Percentiles rank a stretch among this genome's conserved stretches.
Evolutionary conservation across 2,329 filamentous ascomycete genomes (phyloP).

Genomic region (Alternaria atra): DNA sequence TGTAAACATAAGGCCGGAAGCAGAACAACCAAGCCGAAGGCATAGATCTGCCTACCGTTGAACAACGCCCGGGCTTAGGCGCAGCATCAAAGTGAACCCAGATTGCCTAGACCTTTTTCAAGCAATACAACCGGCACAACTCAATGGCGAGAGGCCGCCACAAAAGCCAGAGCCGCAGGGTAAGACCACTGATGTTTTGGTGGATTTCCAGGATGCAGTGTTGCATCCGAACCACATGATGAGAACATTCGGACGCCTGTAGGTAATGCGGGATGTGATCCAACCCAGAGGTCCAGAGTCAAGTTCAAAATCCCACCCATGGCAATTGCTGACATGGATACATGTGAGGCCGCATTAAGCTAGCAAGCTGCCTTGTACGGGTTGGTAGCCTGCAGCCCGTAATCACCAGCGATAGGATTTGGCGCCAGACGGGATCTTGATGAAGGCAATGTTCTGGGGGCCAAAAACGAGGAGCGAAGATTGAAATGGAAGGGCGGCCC

Average conservation of each 20-base stretch:
- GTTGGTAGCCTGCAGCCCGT: constrained; percentile 31
- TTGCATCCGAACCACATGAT: constrained; percentile 34
- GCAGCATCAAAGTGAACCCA: constrained; percentile 23
- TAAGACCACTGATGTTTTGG: constrained; percentile 25
- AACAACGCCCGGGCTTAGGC: constrained; percentile 23
- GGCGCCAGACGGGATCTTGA: constrained; percentile 23
- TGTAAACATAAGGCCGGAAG: constrained; percentile 31
- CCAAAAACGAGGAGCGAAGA: constrained; percentile 21
- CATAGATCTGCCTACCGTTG: constrained; percentile 21
- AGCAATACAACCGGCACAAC: constrained; percentile 28
- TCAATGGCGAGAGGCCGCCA: constrained; percentile 21
- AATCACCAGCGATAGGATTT: constrained; percentile 15
- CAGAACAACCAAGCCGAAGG: constrained; percentile 36
- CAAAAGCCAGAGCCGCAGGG: constrained; percentile 26
- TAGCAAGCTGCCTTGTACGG: constrained; percentile 29
- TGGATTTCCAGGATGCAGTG: constrained; percentile 30
- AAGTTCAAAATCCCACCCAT: constrained; percentile 25
- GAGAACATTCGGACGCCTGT: constrained; percentile 25
- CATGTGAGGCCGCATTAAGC: constrained; percentile 30
- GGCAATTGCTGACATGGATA: constrained; percentile 39
- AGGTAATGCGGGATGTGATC: constrained; percentile 23
- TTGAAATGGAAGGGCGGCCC: constrained; percentile 14
- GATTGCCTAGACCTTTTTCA: constrained; percentile 32
- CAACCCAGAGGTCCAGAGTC: constrained; percentile 32
- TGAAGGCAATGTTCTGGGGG: constrained; percentile 32